Evolutionary conservation across 192 early-diverging fungal species (phyloP), one percentile per base, ranked within the genome.

Genomic region (Podila horticola): DNA sequence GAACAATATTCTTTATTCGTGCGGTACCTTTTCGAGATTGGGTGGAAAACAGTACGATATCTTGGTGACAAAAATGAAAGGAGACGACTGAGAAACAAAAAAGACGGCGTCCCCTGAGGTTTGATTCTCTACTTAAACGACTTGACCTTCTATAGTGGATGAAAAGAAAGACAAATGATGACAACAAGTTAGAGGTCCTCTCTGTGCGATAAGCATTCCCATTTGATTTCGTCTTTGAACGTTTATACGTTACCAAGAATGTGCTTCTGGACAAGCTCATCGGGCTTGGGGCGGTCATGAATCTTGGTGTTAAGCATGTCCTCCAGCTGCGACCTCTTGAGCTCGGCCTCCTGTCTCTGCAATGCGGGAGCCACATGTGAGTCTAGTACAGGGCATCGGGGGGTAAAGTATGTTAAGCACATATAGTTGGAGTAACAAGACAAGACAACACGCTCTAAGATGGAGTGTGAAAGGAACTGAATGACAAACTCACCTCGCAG

Each of bases 241-340:
- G 26, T 17, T 22, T 15, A 71, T 29, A 58, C 57, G 64, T 59
- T 82, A 74, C 67, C 74, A 33, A 91, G 79, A 38, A 93, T 92
- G 45, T 92, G 87, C 55, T 88, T 87, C 71, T 92, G 83, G 12
- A 91, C 60, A 22, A 90, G 77, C 9, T 68, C 22, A 12, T 86
- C 81, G 34, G 68, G 58, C 6, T 75, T 36, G 26, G 86, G 86
- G 51, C 89, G 82, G 1, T 88, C 75, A 30, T 84, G 63, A 58
- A 89, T 79, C 67, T 87, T 88, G 55, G 85, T 81, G 24, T 82
- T 82, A 36, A 90, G 72, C 26, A 71, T 59, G 58, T 89, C 84
- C 52, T 84, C 79, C 19, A 89, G 67, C 59, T 73, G 74, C 10
- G 74, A 82, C 22, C 84, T 63, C 74, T 89, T 83, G 61, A 89